Base-by-base conservation (phyloP, 257 asterid species). In the Plantago major region DNA sequence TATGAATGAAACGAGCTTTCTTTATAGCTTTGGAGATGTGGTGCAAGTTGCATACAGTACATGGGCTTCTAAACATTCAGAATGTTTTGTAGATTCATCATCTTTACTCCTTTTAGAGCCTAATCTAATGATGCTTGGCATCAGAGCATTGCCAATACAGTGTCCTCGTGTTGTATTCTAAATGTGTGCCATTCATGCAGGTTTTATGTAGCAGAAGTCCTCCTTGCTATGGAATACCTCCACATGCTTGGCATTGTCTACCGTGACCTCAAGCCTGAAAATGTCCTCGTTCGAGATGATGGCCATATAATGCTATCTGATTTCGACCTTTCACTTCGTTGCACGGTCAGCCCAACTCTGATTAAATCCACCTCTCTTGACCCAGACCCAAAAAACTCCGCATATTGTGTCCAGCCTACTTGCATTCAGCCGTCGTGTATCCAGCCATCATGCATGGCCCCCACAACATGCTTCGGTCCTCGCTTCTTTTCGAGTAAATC, bases 171-270 rank as follows among this genome's bases (percentile, higher is more conserved):
- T 33, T 7, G 40, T 4, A 14, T 11, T n/a, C 58, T 53, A 53
- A 53, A 11, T 53, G 2, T 18, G 49, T 62, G 58, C 37, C 52
- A 16, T 60, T 28, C 51, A 30, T 70, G 78, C 78, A 84, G 91
- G 76, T 84, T 84, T 71, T 84, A 84, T 60, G 81, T 84, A 18
- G 91, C 91, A 16, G 91, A 84, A 79, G 77, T 84, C 63, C 91
- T 84, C 43, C 88, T 84, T 55, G 67, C 91, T 14, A 11, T 84
- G 71, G 91, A 84, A 71, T 84, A 84, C 64, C 86, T 84, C 26
- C 91, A 84, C 77, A 84, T 84, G 91, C 87, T 84, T 12, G 91
- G 91, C 26, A 84, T 84, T 1, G 87, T 84, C 33, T 83, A 83
- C 65, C 89, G 89, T 13, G 91, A 84, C 74, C 81, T 84, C 42